Conservation (phyloP, 352 stramenopile genomes). For the Pythium phragmiticola region DNA sequence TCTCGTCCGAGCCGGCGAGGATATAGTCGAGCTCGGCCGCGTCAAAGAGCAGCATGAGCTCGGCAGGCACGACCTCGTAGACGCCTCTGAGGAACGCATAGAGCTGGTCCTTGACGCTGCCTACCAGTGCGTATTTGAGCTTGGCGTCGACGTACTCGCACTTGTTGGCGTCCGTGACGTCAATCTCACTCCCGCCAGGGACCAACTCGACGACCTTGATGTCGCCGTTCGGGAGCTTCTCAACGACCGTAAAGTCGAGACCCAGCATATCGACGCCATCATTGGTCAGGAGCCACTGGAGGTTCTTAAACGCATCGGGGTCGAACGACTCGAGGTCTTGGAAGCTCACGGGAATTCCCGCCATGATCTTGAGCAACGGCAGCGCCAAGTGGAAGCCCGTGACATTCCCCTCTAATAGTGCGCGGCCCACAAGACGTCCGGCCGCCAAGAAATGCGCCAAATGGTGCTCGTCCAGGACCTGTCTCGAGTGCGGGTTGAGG, state of each 20-base stretch:
- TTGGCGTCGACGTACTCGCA: conserved; percentile 91
- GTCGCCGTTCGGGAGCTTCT: conserved; percentile 26
- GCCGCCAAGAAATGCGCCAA: conserved; percentile 59
- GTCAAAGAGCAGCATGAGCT: conserved; percentile 93
- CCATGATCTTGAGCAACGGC: conserved; percentile 96
- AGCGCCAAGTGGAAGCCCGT: conserved; percentile 93
- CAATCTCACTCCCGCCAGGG: conserved; percentile 51
- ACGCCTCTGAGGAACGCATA: conserved; percentile 92
- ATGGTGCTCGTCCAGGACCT: conserved; percentile 63
- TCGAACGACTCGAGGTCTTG: conserved; percentile 91
- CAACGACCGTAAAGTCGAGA: conserved; percentile 62
- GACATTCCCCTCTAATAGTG: conserved; percentile 90
- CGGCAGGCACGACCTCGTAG: conserved; percentile 93
- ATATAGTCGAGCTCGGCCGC: conserved; percentile 93
- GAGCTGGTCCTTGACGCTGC: conserved; percentile 89
- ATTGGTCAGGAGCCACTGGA: conserved; percentile 67
- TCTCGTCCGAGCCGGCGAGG: conserved; percentile 88
- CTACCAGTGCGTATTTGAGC: conserved; percentile 93
- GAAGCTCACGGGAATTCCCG: conserved; percentile 93
- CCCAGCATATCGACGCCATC: conserved; percentile 50
- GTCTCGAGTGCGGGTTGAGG: conserved; percentile 64
- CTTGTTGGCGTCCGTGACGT: conserved; percentile 95
- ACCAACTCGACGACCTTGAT: conserved; percentile 50
- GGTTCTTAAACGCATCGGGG: conserved; percentile 54
- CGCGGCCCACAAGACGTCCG: conserved; percentile 54